Base-by-base conservation (phyloP, 2,329 filamentous ascomycete genomes). In the Botryotinia convoluta region DNA sequence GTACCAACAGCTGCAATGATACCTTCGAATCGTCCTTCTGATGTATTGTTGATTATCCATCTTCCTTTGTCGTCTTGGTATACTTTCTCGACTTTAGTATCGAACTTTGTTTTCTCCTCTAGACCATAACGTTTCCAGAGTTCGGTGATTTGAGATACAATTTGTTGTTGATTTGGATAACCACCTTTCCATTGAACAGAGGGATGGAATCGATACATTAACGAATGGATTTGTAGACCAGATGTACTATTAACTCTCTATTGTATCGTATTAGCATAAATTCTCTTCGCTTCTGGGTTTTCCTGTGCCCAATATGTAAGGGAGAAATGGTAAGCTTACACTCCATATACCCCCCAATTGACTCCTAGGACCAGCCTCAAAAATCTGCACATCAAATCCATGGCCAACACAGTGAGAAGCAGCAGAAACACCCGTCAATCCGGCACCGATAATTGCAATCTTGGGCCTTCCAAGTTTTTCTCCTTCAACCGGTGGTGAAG, bases 121-220 rank as follows among this genome's bases (percentile, higher is more conserved):
- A 97, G 86, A 1, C 88, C 87, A 79, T 97, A 97, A 4, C 86
- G 86, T 77, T 93, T 86, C 93, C 93, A 97, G 0, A 97, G 83
- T 74, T 90, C 83, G 29, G 86, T 86, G 18, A 96, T 90, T 79
- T 95, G 90, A 37, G 86, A 86, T 61, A 95, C 85, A 74, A 97
- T 96, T 81, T 95, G 89, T 76, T 91, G 84, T 68, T 92, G 90
- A 74, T 91, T 87, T 0, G 94, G 94, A 79, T 97, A 97, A n/a
- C 92, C 92, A 44, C 86, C 84, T 48, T 88, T 84, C 90, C 92
- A 97, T 74, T 88, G 86, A 1, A 97, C 89, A 0, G 91, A 92
- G 0, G 94, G 94, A 77, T 95, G 92, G 81, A 97, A 97, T 35
- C 93, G 89, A 81, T 95, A 97, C 93, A 96, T 96, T 73, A 95